Conservation (phyloP, 2,329 filamentous ascomycete genomes). For the Magnaporthales sp. region DNA sequence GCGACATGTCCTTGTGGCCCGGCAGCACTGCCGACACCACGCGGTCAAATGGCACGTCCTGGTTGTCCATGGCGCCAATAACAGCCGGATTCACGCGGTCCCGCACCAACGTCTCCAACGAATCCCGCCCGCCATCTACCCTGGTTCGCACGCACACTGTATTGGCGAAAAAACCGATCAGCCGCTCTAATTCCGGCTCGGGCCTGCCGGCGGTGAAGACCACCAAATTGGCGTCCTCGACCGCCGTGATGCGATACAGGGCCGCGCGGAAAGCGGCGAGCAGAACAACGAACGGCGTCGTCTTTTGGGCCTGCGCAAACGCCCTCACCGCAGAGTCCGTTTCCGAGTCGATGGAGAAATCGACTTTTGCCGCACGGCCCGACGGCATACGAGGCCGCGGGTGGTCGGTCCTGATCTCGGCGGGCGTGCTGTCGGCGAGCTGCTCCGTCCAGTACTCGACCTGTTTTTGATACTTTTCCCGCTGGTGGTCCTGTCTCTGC, state of each 20-base stretch:
- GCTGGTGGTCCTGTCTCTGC: not conserved
- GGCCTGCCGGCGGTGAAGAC: too few species aligned
- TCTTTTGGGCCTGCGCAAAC: not conserved
- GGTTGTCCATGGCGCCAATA: too few species aligned
- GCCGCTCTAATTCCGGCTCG: too few species aligned
- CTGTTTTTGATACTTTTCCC: too few species aligned
- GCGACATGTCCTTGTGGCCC: not conserved
- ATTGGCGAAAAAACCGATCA: too few species aligned
- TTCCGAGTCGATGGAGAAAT: not conserved
- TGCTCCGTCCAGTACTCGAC: not conserved
- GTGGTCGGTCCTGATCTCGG: not conserved
- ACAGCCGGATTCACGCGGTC: too few species aligned
- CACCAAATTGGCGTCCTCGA: conserved; percentile 3
- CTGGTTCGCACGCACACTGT: too few species aligned
- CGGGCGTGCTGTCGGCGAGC: not conserved
- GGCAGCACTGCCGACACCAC: not conserved
- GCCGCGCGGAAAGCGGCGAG: conserved; percentile 22
- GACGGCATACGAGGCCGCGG: too few species aligned
- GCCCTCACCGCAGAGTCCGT: not conserved
- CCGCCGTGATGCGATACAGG: conserved; percentile 16
- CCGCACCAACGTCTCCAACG: too few species aligned
- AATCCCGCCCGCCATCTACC: too few species aligned
- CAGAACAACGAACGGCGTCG: conserved; percentile 24
- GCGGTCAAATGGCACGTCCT: not conserved
- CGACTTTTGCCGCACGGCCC: too few species aligned